phyloP scores from a whole-genome alignment of 345 rosid species.

The Cardamine chenopodiifolia region DNA sequence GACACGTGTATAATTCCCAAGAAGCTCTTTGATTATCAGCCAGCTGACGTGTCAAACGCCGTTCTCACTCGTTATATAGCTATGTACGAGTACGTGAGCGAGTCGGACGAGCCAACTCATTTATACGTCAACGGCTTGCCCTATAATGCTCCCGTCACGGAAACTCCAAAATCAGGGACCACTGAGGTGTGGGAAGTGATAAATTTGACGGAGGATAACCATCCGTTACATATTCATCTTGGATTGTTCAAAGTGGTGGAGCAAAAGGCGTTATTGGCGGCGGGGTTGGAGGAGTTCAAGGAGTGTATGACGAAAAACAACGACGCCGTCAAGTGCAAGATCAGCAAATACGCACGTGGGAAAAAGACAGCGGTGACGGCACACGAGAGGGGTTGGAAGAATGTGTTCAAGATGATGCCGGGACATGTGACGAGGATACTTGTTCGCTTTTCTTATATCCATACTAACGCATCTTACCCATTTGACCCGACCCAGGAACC shows the following conservation, averaged over 20 bases:
- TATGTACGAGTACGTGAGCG: slow-evolving; percentile 76
- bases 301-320: slow-evolving; percentile 66
- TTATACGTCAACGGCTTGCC: slow-evolving; percentile 73
- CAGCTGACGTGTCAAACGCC: slow-evolving; percentile 48
- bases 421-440: slow-evolving; percentile 65
- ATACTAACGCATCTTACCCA: slow-evolving; percentile 62
- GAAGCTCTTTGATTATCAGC: slow-evolving; percentile 53
- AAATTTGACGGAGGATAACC: slow-evolving; percentile 87
- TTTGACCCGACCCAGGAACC: slow-evolving; percentile 81
- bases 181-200: slow-evolving; percentile 86
- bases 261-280: slow-evolving; percentile 56
- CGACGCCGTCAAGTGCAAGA: slow-evolving; percentile 64
- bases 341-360: slow-evolving; percentile 63
- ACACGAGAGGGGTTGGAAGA: slow-evolving; percentile 95
- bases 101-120: slow-evolving; percentile 71
- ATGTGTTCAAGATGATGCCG: slow-evolving; percentile 83
- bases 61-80: slow-evolving; percentile 62
- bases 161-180: slow-evolving; percentile 69
- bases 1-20: slow-evolving; percentile 59
- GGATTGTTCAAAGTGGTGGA: slow-evolving; percentile 71
- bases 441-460: slow-evolving; percentile 68
- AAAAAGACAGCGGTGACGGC: slow-evolving; percentile 47
- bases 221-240: slow-evolving; percentile 86
- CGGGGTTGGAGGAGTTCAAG: slow-evolving; percentile 53
- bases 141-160: slow-evolving; percentile 65